phyloP scores from a whole-genome alignment of 352 stramenopile genomes.

The Detonula confervacea region DNA sequence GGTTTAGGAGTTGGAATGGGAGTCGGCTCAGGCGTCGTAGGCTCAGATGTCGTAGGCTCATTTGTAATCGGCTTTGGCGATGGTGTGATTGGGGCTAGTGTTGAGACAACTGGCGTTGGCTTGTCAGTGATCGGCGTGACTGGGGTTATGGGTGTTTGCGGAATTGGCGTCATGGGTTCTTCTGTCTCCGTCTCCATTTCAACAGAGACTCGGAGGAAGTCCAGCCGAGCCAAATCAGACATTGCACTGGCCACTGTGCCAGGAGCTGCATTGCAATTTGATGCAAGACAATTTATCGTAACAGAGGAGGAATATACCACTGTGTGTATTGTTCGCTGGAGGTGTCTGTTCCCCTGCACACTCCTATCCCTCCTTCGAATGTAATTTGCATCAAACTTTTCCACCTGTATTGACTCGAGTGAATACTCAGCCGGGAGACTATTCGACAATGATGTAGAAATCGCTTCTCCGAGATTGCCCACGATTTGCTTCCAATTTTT shows the following conservation, averaged over 20 bases:
- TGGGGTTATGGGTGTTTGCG: too few species aligned
- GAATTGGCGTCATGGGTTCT: too few species aligned
- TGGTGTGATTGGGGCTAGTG: neutral
- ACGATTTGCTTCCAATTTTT: conserved; percentile 34
- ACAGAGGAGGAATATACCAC: conserved; percentile 44
- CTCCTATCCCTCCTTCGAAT: neutral
- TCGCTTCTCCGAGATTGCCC: conserved; percentile 22
- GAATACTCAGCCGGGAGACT: conserved; percentile 26
- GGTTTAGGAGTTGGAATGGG: neutral
- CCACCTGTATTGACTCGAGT: conserved; percentile 25
- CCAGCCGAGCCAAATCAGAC: conserved; percentile 16
- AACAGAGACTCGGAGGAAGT: conserved; percentile 9
- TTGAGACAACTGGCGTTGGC: conserved; percentile 4
- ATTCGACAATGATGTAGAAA: conserved; percentile 23
- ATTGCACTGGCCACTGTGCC: conserved; percentile 8
- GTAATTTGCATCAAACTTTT: conserved; percentile 28
- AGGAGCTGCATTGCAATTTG: conserved; percentile 24
- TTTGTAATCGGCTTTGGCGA: neutral
- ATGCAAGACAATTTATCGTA: conserved; percentile 20
- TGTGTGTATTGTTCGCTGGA: conserved; percentile 20
- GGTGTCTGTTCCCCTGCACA: neutral
- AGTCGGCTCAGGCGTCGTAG: neutral
- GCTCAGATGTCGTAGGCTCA: neutral
- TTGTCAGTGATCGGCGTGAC: neutral
- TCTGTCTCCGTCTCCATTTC: too few species aligned